A percentile compares a stretch with the other conserved stretches of the same genome.
phyloP scores from a whole-genome alignment of 2,329 filamentous ascomycete genomes.

The Talaromyces sp. region DNA sequence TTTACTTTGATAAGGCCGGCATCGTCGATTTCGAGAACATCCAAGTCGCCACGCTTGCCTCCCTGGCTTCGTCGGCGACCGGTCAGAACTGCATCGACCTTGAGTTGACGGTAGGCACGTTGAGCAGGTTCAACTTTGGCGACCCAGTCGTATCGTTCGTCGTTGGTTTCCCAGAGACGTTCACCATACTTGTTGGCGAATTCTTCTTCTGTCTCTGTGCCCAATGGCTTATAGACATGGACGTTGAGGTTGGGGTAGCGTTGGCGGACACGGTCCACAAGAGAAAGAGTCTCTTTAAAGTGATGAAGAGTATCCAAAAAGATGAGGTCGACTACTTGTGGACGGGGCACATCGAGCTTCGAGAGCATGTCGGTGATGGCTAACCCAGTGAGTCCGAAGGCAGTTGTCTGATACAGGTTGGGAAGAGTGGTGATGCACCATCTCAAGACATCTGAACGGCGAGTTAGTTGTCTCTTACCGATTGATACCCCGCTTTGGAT shows the following conservation, averaged over 20 bases:
- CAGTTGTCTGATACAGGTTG: conserved; percentile 79
- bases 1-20: conserved; percentile 94
- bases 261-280: conserved; percentile 67
- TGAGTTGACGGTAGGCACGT: conserved; percentile 79
- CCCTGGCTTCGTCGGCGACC: conserved; percentile 89
- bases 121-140: conserved; percentile 97
- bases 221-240: conserved; percentile 85
- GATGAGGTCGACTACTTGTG: conserved; percentile 51
- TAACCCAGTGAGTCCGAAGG: conserved; percentile 74
- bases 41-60: conserved; percentile 81
- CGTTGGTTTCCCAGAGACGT: conserved; percentile 75
- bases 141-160: conserved; percentile 91
- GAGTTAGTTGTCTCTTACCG: conserved; percentile 13
- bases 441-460: conserved; percentile 66
- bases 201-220: conserved; percentile 64
- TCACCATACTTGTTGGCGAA: conserved; percentile 80
- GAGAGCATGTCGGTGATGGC: conserved; percentile 69
- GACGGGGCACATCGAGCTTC: conserved; percentile 45
- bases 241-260: conserved; percentile 74
- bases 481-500: conserved; percentile 11
- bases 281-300: conserved; percentile 69
- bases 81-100: conserved; percentile 85
- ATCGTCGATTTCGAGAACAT: conserved; percentile 90
- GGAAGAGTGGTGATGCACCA: conserved; percentile 91
- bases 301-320: conserved; percentile 83